These are phyloP conservation scores for Podospora sp. DNA, from an alignment of 495 filamentous ascomycete genomes.

Conservation along the genomic window DNA sequence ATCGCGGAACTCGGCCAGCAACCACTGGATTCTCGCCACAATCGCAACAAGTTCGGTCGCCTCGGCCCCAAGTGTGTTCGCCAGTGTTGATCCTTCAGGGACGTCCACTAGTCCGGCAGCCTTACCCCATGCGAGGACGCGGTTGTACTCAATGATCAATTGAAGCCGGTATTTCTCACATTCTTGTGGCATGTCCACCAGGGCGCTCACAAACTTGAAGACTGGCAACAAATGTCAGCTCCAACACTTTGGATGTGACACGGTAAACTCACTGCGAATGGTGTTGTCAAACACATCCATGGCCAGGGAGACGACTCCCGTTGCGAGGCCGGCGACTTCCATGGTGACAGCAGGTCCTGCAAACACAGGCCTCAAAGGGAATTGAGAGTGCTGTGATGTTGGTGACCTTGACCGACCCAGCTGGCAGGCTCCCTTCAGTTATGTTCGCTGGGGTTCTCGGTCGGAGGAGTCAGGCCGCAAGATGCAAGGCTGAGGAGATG, in stretches of 20 bases:
- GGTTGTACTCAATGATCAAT: constrained; percentile 42
- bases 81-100: constrained; percentile 30
- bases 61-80: constrained; percentile 29
- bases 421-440: background rate
- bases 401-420: background rate
- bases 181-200: constrained; percentile 39
- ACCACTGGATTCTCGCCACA: constrained; percentile 35
- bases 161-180: constrained; percentile 38
- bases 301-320: constrained; percentile 32
- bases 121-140: constrained; percentile 39
- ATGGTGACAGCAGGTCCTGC: constrained; percentile 14
- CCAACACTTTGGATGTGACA: background rate
- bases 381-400: background rate
- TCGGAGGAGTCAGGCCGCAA: constrained; percentile 3
- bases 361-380: background rate
- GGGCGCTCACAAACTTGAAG: constrained; percentile 37
- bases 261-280: constrained; percentile 26
- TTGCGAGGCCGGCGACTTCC: constrained; percentile 23
- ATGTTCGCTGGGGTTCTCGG: background rate
- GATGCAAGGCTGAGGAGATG: constrained; percentile 2
- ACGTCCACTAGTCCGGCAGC: constrained; percentile 37
- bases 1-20: constrained; percentile 37
- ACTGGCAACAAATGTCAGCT: constrained; percentile 13
- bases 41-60: constrained; percentile 36
- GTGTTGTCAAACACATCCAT: constrained; percentile 39